phyloP scores from a whole-genome alignment of 139 green algal genomes.

The Dunaliella primolecta region DNA sequence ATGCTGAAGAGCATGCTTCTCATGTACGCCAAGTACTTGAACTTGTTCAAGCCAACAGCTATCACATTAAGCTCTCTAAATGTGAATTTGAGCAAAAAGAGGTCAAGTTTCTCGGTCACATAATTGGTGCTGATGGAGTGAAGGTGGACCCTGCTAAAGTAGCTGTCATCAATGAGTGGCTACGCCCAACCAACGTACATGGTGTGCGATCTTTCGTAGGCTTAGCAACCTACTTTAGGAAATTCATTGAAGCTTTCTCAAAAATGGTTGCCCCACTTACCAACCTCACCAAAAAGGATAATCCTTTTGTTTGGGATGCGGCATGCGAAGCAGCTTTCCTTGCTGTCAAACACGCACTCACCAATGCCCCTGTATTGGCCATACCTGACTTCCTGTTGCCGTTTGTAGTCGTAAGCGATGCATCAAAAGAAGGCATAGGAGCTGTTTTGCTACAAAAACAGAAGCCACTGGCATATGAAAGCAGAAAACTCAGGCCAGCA shows the following conservation, averaged over 20 bases:
- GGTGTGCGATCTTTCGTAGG: slow-evolving; percentile 48
- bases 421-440: not conserved
- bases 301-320: not conserved
- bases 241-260: slow-evolving; percentile 17
- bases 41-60: not conserved
- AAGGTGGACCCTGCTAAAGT: slow-evolving; percentile 35
- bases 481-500: not conserved
- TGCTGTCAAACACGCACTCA: not conserved
- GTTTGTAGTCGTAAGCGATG: not conserved
- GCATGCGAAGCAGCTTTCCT: not conserved
- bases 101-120: slow-evolving; percentile 39
- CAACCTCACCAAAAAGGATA: slow-evolving; percentile 14
- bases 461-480: not conserved
- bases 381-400: not conserved
- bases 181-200: not conserved
- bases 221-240: slow-evolving; percentile 42
- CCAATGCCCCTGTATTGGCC: not conserved
- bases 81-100: not conserved
- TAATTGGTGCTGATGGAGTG: slow-evolving; percentile 24
- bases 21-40: not conserved
- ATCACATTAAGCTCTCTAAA: not conserved
- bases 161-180: slow-evolving; percentile 26
- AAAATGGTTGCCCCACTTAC: slow-evolving; percentile 43
- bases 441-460: not conserved
- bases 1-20: not conserved